Base-by-base conservation (phyloP, 768 basidiomycete species). In the Jaapia argillacea region DNA sequence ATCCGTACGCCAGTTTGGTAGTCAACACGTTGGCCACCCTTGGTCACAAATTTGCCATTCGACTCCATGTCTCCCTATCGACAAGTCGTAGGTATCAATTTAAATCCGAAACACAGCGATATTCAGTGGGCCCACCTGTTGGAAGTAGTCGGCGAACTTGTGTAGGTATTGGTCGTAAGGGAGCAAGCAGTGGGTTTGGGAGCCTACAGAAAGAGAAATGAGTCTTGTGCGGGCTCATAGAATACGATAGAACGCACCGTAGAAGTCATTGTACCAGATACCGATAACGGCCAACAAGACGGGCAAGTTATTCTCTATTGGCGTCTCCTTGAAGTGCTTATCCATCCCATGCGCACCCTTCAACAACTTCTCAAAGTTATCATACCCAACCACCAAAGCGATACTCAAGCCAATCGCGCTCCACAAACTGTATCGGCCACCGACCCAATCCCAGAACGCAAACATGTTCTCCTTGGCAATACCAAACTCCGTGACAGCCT, bases 391-490 rank as follows among this genome's bases (percentile, higher is more conserved):
- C 37, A 81, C 84, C 41, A 98, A 69, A 28, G 88, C 86, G 64
- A 99, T 98, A 36, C 88, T 87, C 46, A 98, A 72, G 46, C 96
- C 96, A 53, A 99, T 97, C 24, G 96, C 94, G 48, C 89, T 92
- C 94, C 96, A 98, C 51, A 99, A 72, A 54, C 86, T 91, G 76
- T 99, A 99, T 49, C 94, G 79, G 22, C 96, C 96, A 49, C 96
- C 96, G 50, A 99, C 96, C 96, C 96, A 99, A 65, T 98, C 96
- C 94, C 94, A 99, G 79, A 99, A 98, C 59, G 85, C 81, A 79
- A 99, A 99, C 93, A 99, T 99, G 69, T 97, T 97, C 52, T 74
- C 74, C 47, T 80, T 62, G 37, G 83, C 71, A 57, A 99, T 99
- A 33, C 96, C 96, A 57, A 99, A 99, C 2, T 73, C 79, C 14